Base-by-base conservation (phyloP, 2,329 filamentous ascomycete genomes). In the Penicillium sp. region DNA sequence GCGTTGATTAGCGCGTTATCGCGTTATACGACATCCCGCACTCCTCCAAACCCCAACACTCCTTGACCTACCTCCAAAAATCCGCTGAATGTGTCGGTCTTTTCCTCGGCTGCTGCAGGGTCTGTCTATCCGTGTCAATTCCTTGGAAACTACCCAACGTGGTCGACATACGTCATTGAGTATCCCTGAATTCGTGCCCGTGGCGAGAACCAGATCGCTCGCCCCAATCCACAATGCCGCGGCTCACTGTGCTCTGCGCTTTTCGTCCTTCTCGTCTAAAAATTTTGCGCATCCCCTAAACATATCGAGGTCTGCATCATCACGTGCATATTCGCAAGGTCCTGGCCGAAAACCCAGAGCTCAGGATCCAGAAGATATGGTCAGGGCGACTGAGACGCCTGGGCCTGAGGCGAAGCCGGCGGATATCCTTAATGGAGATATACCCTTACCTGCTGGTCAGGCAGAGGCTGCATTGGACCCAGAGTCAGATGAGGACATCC, bases 401-500 rank as follows among this genome's bases (percentile, higher is more conserved):
- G 53, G 53, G 6, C 25, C 39, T 1, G 50, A 63, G 33, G 33
- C 21, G 21, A 62, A 63, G 21, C 59, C 62, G 15, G 58, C 41
- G 19, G 65, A 66, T 39, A 56, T 66, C 2, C 59, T 66, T 31
- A 61, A 67, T 55, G 64, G 55, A 9, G 58, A 62, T 31, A 49
- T 49, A 25, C 25, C 25, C 5, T 21, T 45, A 27, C 52, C 65
- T 50, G 61, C 55, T 55, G 63, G 59, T 29, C 60, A 61, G 38
- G 61, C 59, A 9, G 67, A 71, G 19, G 62, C 55, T 12, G 51
- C 63, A 15, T 55, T 76, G 31, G 81, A 86, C 67, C 81, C 81
- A 19, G 85, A 87, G 68, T 82, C 76, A 1, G 82, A 84, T 19
- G 80, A 75, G 25, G 81, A 82, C 51, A 76, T 82, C 23, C 72